A percentile compares a stretch with the other conserved stretches of the same genome.
Conservation (phyloP, 169 alveolate species). For the Plasmodium cynomolgi region DNA sequence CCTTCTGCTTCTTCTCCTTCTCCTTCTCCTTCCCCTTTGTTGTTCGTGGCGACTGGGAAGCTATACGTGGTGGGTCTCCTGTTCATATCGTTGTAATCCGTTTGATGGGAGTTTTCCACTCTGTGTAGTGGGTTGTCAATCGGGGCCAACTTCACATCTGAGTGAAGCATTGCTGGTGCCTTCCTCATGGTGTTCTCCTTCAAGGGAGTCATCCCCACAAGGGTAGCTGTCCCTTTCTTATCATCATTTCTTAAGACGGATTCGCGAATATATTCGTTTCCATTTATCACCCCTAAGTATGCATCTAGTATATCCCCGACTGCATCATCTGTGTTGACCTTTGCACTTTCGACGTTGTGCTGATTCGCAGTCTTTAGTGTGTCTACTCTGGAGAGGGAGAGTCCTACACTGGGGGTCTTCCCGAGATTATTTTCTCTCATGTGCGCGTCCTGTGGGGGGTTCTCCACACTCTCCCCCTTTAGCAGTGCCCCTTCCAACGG, state of each 20-base stretch:
- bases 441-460: neutral
- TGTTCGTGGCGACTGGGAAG: neutral
- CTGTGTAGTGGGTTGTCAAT: neutral
- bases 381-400: neutral
- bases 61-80: constrained; percentile 11
- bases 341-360: neutral
- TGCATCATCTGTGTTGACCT: neutral
- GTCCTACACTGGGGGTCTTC: neutral
- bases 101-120: neutral
- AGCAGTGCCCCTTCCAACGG: neutral
- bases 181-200: neutral
- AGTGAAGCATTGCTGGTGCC: neutral
- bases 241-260: neutral
- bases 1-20: too few species aligned
- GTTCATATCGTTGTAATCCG: neutral
- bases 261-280: neutral
- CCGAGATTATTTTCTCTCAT: neutral
- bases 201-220: neutral
- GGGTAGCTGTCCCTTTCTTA: neutral
- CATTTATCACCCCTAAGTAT: neutral
- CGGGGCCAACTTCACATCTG: neutral
- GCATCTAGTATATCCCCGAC: neutral
- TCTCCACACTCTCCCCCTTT: neutral
- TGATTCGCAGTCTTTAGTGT: neutral
- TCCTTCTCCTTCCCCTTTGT: neutral